These are phyloP conservation scores for Citrullus mucosospermus DNA, from an alignment of 306 rosid species.

Conservation along the genomic window DNA sequence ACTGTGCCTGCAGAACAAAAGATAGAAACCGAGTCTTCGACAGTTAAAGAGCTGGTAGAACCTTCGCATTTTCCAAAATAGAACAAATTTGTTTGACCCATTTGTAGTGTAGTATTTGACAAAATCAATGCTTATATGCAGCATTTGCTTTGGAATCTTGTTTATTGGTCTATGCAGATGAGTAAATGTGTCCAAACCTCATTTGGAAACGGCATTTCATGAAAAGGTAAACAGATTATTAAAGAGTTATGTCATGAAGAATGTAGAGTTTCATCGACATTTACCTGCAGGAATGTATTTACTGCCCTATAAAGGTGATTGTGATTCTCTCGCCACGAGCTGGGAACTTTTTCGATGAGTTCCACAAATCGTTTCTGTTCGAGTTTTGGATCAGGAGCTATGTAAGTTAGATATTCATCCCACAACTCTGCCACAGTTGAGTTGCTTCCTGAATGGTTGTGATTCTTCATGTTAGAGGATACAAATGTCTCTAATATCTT, in stretches of 20 bases:
- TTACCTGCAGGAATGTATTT: slow-evolving; percentile 54
- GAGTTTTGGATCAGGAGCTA: slow-evolving; percentile 40
- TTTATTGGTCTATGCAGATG: background rate
- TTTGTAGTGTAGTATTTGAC: background rate
- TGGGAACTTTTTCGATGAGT: slow-evolving; percentile 59
- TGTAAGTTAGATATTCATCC: slow-evolving; percentile 56
- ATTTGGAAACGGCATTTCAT: background rate
- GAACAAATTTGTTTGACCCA: background rate
- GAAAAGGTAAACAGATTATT: background rate
- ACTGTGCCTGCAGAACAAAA: slow-evolving; percentile 37
- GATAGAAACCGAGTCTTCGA: background rate
- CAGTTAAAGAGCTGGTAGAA: background rate
- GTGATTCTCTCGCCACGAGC: slow-evolving; percentile 46
- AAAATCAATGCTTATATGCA: background rate
- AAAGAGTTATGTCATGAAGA: background rate
- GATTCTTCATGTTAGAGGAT: slow-evolving; percentile 31
- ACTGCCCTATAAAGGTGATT: slow-evolving; percentile 59
- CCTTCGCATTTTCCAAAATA: background rate
- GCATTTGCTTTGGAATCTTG: background rate
- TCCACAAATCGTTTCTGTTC: slow-evolving; percentile 52
- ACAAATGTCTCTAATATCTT: slow-evolving; percentile 41
- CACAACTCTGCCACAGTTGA: slow-evolving; percentile 50
- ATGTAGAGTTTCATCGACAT: background rate
- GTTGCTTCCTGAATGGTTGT: slow-evolving; percentile 25
- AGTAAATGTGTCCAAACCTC: background rate